Percentiles rank a stretch among this genome's conserved stretches.
These are phyloP conservation scores for Pyrenochaeta sp. DNA, from an alignment of 2,329 filamentous ascomycete genomes.

Conservation along the genomic window DNA sequence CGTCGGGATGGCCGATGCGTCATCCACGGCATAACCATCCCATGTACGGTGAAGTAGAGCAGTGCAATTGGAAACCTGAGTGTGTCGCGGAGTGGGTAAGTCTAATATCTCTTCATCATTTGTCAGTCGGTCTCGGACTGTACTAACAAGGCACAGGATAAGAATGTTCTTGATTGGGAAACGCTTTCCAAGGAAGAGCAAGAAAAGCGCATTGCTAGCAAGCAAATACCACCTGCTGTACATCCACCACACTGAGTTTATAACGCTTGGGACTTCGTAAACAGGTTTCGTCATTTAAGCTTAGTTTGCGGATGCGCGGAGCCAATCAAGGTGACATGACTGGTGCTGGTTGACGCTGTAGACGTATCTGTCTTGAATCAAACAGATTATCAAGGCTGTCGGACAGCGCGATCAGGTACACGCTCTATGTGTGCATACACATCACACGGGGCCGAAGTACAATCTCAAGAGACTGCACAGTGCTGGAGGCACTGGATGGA, in stretches of 20 bases:
- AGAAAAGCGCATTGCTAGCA: constrained; percentile 57
- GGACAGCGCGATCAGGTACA: too few species aligned
- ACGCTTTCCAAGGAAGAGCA: constrained; percentile 67
- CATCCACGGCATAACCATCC: constrained; percentile 74
- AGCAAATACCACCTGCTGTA: constrained; percentile 11
- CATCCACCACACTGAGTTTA: neutral
- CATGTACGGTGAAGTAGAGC: constrained; percentile 74
- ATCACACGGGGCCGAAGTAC: too few species aligned
- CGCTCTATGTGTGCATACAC: too few species aligned
- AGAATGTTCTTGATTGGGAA: constrained; percentile 68
- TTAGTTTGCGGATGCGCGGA: too few species aligned
- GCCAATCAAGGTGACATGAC: too few species aligned
- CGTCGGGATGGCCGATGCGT: constrained; percentile 73
- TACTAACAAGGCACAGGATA: constrained; percentile 53
- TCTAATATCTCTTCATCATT: neutral
- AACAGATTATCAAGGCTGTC: too few species aligned
- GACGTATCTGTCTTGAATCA: too few species aligned
- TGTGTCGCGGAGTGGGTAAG: constrained; percentile 69
- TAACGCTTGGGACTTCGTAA: neutral
- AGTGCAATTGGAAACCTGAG: constrained; percentile 73
- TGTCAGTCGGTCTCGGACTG: neutral
- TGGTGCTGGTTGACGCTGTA: too few species aligned
- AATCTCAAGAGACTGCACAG: too few species aligned
- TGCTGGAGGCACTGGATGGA: too few species aligned
- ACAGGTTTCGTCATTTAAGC: too few species aligned